Base-by-base conservation (phyloP, 1,139 yeast genomes). In the Yamadazyma taylorii region DNA sequence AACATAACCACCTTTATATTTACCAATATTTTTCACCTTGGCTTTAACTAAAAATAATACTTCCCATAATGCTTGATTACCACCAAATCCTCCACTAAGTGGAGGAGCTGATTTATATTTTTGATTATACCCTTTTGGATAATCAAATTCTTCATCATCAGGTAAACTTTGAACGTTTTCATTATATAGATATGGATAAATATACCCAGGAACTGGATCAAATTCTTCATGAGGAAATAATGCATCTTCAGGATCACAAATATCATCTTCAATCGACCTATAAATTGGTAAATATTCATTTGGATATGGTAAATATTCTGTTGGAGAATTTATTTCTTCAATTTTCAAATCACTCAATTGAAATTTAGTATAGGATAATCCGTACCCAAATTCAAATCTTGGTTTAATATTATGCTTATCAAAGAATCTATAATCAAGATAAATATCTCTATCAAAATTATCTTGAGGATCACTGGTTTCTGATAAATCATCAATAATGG, bases 361-460 rank as follows among this genome's bases (percentile, higher is more conserved):
- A 48, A 77, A 80, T 34, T 58, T 62, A 1, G 84, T 67, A 51
- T 76, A 79, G 3, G 82, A 77, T 40, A 79, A 60, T 5, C 86
- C 85, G 57, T 53, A 77, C 1, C 85, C 86, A 58, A 80, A 80
- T 43, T 76, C 83, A 55, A 59, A 81, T 33, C 84, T 60, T 16
- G 85, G 83, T 46, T 68, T 68, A 27, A 78, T 73, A 42, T 73
- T 69, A 45, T 73, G 67, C 52, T 77, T 73, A 48, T 79, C 85
- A 53, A 78, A 79, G 49, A 69, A 75, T 24, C 75, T 51, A 56
- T 79, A 79, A 53, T 78, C 85, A 39, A 79, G 56, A 45, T 70
- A 73, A 29, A 75, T 61, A 45, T 73, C 79, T 9, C 74, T 56
- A 39, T 69, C 75, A 49, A 67, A 68, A 39, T 64, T 67, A 58